Base-by-base conservation (phyloP, 2,329 filamentous ascomycete genomes). In the Ophiostoma montium region DNA sequence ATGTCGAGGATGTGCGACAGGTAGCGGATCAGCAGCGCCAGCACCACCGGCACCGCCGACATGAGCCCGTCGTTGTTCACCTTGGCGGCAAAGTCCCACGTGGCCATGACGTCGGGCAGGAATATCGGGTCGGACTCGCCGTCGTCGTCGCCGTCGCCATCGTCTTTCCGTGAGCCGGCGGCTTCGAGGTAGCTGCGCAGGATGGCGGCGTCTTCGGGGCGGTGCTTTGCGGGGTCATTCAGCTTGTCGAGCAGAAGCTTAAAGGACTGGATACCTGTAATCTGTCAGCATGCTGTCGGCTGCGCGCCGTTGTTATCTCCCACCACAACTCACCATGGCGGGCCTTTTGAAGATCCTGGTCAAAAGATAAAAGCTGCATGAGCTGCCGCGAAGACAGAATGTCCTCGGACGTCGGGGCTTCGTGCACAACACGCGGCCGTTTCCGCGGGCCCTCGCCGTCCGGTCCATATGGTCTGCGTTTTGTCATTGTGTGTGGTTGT, bases 1-100 rank as follows among this genome's bases (percentile, higher is more conserved):
- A 94, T 75, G 35, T 92, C 82, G 44, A 92, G 68, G 15, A 83
- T 75, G 36, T 71, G 75, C 0, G 88, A 89, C 43, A 94, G 71
- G 19, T 84, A 77, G 63, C 83, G 87, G 33, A 96, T 70, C 42
- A 96, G 74, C 18, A 95, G 73, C 2, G 86, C 86, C 30, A 98
- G 68, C 8, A 88, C 81, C 1, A 90, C 85, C 2, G 84, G 80
- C 3, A 92, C 79, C 8, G 86, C 78, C 1, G 88, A 90, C 61
- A 92, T 75, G 52, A 95, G 70, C 49, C 80, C 76, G 51, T 95
- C 88, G 57, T 89, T 84, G 60, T 86, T 86, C 55, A 79, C 78
- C 61, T 86, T 81, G 30, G 80, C 79, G 4, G 85, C 88, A 67
- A 85, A 88, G 44, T 79, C 80, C 90, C 90, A 96, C 52, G 81